phyloP scores from a whole-genome alignment of 352 stramenopile genomes.

The Globisporangium recalcitrans region DNA sequence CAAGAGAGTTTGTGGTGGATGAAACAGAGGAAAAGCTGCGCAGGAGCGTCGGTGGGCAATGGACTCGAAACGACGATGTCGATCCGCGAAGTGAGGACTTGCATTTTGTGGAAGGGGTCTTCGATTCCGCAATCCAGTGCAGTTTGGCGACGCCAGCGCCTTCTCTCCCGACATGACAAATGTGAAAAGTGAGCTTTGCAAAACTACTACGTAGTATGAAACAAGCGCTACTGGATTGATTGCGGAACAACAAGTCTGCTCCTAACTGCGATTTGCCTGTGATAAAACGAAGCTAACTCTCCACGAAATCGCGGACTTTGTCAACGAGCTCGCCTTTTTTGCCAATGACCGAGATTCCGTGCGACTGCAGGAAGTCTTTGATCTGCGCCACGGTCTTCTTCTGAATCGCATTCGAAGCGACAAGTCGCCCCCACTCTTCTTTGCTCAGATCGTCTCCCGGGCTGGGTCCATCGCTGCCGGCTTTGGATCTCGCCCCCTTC shows the following conservation, averaged over 20 bases:
- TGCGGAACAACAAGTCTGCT: no score
- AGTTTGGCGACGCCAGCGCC: background rate
- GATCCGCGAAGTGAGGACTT: background rate
- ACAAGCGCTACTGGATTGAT: background rate
- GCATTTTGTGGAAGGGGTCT: background rate
- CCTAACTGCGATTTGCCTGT: no score
- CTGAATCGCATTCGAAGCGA: slow-evolving; percentile 42
- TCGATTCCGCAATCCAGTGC: background rate
- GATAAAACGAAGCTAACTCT: slow-evolving; percentile 9
- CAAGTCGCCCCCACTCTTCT: slow-evolving; percentile 41
- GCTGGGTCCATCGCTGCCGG: slow-evolving; percentile 17
- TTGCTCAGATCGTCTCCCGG: slow-evolving; percentile 41
- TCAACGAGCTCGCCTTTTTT: slow-evolving; percentile 68
- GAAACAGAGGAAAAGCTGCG: background rate
- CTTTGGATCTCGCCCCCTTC: slow-evolving; percentile 30
- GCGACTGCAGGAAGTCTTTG: slow-evolving; percentile 56
- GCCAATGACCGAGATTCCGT: slow-evolving; percentile 35
- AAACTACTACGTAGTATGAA: background rate
- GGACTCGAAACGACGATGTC: background rate
- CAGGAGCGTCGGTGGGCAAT: background rate
- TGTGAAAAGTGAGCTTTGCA: background rate
- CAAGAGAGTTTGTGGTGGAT: background rate
- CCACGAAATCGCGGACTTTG: slow-evolving; percentile 39
- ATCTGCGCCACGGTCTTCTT: slow-evolving; percentile 74
- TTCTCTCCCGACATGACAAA: slow-evolving; percentile 2